phyloP scores from a whole-genome alignment of 2,329 filamentous ascomycete species.

The Fusarium solani-melongenae region DNA sequence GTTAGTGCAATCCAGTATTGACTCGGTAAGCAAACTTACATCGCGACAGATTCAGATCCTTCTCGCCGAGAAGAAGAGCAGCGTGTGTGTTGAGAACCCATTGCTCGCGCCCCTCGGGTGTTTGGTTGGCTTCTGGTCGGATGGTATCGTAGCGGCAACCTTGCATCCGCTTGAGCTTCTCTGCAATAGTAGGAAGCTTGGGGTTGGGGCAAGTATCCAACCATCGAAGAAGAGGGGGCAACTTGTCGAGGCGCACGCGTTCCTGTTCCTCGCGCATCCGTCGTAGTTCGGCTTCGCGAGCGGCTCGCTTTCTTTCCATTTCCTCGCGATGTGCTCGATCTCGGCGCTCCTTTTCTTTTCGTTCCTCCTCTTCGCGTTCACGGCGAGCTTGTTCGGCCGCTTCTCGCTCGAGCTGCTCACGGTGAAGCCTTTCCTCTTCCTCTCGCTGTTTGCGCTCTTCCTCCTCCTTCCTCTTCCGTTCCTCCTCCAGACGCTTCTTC shows the following conservation, averaged over 20 bases:
- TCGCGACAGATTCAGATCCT: constrained; percentile 68
- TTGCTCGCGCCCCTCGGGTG: constrained; percentile 69
- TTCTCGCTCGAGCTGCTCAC: constrained; percentile 59
- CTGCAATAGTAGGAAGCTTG: constrained; percentile 61
- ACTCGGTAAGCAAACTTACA: constrained; percentile 61
- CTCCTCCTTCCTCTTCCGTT: constrained; percentile 52
- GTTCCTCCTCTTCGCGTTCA: constrained; percentile 64
- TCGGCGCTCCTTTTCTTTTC: constrained; percentile 60
- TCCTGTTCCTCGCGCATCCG: constrained; percentile 66
- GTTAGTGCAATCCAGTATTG: constrained; percentile 5
- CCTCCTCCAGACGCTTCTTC: constrained; percentile 52
- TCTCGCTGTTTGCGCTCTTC: constrained; percentile 53
- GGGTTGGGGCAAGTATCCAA: constrained; percentile 65
- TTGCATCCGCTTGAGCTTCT: constrained; percentile 66
- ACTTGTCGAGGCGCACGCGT: constrained; percentile 63
- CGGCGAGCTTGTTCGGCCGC: constrained; percentile 61
- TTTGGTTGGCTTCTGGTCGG: constrained; percentile 62
- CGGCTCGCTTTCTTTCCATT: constrained; percentile 60
- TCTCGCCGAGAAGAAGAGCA: constrained; percentile 72
- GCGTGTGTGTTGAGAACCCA: constrained; percentile 75
- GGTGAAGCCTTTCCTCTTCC: constrained; percentile 58
- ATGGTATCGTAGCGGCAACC: constrained; percentile 75
- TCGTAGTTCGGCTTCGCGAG: constrained; percentile 63
- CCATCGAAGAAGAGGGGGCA: constrained; percentile 72
- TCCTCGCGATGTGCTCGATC: constrained; percentile 58